phyloP scores from a whole-genome alignment of 129 eudicot species.

The Flaveria robusta region DNA sequence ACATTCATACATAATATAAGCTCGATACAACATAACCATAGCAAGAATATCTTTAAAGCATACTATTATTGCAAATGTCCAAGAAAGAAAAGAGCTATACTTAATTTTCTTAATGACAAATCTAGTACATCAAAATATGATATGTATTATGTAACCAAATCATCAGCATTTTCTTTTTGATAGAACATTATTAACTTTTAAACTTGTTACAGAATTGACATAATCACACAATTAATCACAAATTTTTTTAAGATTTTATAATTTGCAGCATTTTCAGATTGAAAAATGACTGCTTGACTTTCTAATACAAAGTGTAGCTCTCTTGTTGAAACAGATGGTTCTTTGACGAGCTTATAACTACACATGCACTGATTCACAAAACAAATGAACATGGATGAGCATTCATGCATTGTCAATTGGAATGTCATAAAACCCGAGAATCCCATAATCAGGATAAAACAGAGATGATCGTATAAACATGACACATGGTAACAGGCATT shows the following conservation, averaged over 20 bases:
- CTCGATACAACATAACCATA: conserved; percentile 7
- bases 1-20: not conserved
- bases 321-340: conserved; percentile 7
- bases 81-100: conserved; percentile 21
- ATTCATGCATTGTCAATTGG: conserved; percentile 23
- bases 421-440: conserved; percentile 20
- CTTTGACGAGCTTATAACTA: not conserved
- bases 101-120: conserved; percentile 18
- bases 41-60: conserved; percentile 1
- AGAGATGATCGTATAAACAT: not conserved
- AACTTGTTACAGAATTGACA: not conserved
- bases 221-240: not conserved
- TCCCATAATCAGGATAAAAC: conserved; percentile 1
- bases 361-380: not conserved
- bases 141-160: conserved; percentile 12
- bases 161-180: not conserved
- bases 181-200: not conserved
- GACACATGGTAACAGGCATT: conserved; percentile 17
- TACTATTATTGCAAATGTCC: conserved; percentile 13
- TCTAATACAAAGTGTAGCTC: conserved; percentile 15
- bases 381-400: not conserved
- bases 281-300: conserved; percentile 15
- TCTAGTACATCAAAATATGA: conserved; percentile 3
- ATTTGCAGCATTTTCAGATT: not conserved
- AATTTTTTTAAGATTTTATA: not conserved